Evolutionary conservation across 768 basidiomycete genomes (phyloP).

Genomic region (Phaeotremella fagi): DNA sequence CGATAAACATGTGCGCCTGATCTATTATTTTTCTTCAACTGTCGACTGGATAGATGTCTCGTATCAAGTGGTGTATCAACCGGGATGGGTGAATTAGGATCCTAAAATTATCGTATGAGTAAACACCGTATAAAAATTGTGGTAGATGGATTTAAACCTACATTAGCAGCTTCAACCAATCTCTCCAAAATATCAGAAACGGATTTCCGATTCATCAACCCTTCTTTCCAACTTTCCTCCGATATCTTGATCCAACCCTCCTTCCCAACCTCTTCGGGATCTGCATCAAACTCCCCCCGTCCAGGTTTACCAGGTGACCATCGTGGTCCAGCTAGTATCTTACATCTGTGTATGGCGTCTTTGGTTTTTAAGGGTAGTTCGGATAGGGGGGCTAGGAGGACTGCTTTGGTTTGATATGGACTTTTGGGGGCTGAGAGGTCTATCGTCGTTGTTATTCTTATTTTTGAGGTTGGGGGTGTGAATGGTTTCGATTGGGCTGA

Average conservation of each 20-base stretch:
- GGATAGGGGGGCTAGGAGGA: slow-evolving; percentile 69
- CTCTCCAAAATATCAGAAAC: slow-evolving; percentile 78
- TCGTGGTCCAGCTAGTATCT: slow-evolving; percentile 79
- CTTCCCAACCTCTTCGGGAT: slow-evolving; percentile 32
- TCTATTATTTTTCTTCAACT: slow-evolving; percentile 66
- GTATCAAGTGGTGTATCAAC: slow-evolving; percentile 68
- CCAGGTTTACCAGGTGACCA: slow-evolving; percentile 61
- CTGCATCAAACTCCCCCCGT: slow-evolving; percentile 10
- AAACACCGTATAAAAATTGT: background rate
- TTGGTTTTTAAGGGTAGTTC: slow-evolving; percentile 62
- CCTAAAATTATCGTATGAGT: slow-evolving; percentile 13
- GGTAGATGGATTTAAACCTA: slow-evolving; percentile 51
- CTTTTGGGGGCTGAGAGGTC: slow-evolving; percentile 70
- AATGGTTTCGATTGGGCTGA: slow-evolving; percentile 79
- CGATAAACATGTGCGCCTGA: slow-evolving; percentile 36
- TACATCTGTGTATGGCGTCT: slow-evolving; percentile 73
- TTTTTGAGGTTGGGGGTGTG: slow-evolving; percentile 56
- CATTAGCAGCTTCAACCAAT: slow-evolving; percentile 76
- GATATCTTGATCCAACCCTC: slow-evolving; percentile 86
- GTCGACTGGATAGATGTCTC: slow-evolving; percentile 70
- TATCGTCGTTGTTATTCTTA: slow-evolving; percentile 56
- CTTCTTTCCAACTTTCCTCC: slow-evolving; percentile 77
- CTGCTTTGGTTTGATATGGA: slow-evolving; percentile 68
- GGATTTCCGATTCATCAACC: slow-evolving; percentile 89
- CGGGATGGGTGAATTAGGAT: slow-evolving; percentile 25